Evolutionary conservation across 768 basidiomycete genomes (phyloP).

Genomic region (Rubroboletus pulcherrimus): DNA sequence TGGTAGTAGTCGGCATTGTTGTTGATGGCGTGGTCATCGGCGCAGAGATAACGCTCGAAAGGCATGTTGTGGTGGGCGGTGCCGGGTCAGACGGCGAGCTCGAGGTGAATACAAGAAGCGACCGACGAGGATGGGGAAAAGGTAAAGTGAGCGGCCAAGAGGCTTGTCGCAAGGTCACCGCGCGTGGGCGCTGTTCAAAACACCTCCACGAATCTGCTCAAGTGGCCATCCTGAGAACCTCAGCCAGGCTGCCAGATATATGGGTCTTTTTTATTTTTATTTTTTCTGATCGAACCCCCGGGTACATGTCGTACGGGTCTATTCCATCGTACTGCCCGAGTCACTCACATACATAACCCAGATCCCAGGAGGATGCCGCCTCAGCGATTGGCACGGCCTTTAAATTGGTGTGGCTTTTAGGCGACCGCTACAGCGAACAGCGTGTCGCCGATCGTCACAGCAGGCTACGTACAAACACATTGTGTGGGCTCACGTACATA

Average conservation of each 20-base stretch:
- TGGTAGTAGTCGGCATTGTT: slow-evolving; percentile 7
- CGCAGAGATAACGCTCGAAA: slow-evolving; percentile 38
- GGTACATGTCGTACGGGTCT: slow-evolving; percentile 5
- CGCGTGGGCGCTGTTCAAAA: neutral
- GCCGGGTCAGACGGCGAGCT: neutral
- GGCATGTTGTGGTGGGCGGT: slow-evolving; percentile 32
- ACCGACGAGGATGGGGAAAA: neutral
- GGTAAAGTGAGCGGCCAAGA: neutral
- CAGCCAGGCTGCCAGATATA: slow-evolving; percentile 6
- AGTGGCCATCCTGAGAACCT: too few species aligned
- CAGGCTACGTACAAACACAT: slow-evolving; percentile 23
- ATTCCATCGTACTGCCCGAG: neutral
- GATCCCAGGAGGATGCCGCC: slow-evolving; percentile 8
- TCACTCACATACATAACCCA: slow-evolving; percentile 2
- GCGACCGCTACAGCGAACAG: slow-evolving; percentile 15
- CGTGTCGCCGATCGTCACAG: slow-evolving; percentile 26
- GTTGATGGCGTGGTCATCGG: slow-evolving; percentile 15
- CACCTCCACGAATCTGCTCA: neutral
- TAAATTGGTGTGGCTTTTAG: slow-evolving; percentile 15
- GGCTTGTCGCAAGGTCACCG: neutral
- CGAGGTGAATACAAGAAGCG: neutral
- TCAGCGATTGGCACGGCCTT: slow-evolving; percentile 11
- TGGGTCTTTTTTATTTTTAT: neutral
- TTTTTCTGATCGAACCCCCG: slow-evolving; percentile 8
- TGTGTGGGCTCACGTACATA: slow-evolving; percentile 12